Evolutionary conservation across 768 basidiomycete genomes (phyloP), one percentile per base, ranked within the genome.

Genomic region (Brasilioporus rufonigricans): DNA sequence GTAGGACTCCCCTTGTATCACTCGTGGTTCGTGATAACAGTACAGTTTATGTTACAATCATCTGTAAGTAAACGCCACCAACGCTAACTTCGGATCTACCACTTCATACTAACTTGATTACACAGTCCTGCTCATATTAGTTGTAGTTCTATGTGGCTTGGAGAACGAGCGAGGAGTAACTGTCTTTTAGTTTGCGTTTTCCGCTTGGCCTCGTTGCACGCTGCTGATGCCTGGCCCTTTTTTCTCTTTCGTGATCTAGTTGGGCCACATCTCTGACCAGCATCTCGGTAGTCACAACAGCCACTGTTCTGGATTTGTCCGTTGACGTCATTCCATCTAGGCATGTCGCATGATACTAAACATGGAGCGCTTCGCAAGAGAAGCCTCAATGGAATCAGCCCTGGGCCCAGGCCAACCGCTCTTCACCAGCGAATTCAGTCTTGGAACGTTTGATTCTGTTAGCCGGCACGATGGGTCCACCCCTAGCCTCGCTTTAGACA

Each of bases 291-390:
- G n/a, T 14, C 56, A 23, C 11, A 39, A 3, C 26, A 2, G 10
- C 38, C 1, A 26, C 11, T 40, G 19, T 7, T 13, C 18, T 52
- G n/a, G n/a, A n/a, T n/a, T n/a, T n/a, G n/a, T n/a, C n/a, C 27
- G n/a, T 36, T 13, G 51, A n/a, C n/a, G n/a, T n/a, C 26, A n/a
- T 38, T 24, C 1, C 19, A 24, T 29, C 19, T 5, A 69, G 68
- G 67, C 62, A 6, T 69, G 69, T 52, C 53, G 43, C n/a, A 48
- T 65, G 50, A 58, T 71, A 40, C 27, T 65, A 9, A 58, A 59
- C 39, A 65, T 65, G 62, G 65, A 65, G 26, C 50, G 58, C 16
- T 55, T 71, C 9, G 55, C 59, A 19, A n/a, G n/a, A n/a, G n/a
- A n/a, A n/a, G n/a, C n/a, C n/a, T n/a, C n/a, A n/a, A n/a, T n/a